Base-by-base conservation (phyloP, 345 rosid genomes). In the Eutrema heterophyllum region DNA sequence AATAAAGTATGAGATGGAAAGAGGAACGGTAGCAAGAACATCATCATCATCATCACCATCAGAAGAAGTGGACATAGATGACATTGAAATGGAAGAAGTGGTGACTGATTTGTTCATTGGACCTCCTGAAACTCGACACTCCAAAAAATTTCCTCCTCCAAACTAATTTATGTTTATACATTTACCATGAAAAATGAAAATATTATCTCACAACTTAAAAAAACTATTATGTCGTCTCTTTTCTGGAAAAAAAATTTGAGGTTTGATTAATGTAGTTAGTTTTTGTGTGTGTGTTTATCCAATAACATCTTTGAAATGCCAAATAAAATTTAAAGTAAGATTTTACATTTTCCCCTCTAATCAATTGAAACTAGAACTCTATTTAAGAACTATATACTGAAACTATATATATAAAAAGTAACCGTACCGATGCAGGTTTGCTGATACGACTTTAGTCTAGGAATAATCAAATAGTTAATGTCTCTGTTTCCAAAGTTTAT, bases 71-170 rank as follows among this genome's bases (percentile, higher is more conserved):
- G 58, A 69, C 12, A 50, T 69, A 49, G 74, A 33, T 51, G 63
- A 50, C 43, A 68, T 32, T 52, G 74, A 46, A 43, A 75, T 83
- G 83, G 91, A 91, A 70, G 91, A 91, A 70, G 96, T 92, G 64
- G 96, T 83, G 84, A 92, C 97, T 7, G 86, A 83, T 74, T 76
- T 92, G 83, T 84, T 76, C 80, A 89, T 89, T 48, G 96, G 97
- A 54, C 93, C 74, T 63, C 93, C 92, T 2, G 80, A 83, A 72
- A 64, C 78, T 27, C 68, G 87, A 60, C 73, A 58, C 43, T 50
- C 29, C 64, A 77, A 77, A 77, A 77, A 71, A 18, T 18, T 64
- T 64, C 45, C n/a, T 75, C 70, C 59, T 63, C 52, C 75, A 29
- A 70, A 64, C 15, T 76, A 76, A 76, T 53, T 32, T 21, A 44